A percentile compares a stretch with the other conserved stretches of the same genome.
These are phyloP conservation scores for Straminergon stramineum DNA, from an alignment of 225 moss, liverwort and hornwort species.

Conservation along the genomic window DNA sequence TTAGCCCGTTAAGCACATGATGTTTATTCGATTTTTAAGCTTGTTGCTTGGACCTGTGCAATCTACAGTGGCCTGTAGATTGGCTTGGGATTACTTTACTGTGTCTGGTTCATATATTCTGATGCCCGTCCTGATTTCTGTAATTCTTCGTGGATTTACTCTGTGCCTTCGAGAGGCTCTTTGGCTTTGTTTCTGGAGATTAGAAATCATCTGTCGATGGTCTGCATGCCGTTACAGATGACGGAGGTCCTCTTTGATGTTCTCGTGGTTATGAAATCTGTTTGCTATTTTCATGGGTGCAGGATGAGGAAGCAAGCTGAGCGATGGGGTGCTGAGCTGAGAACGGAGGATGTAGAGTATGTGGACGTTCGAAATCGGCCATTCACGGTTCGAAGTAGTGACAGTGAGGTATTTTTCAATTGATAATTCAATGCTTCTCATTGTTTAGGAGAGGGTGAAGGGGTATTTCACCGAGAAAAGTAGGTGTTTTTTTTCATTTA, in stretches of 20 bases:
- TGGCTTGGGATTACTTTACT: background rate
- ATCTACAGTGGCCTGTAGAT: background rate
- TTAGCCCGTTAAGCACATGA: background rate
- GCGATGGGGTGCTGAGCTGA: constrained; percentile 86
- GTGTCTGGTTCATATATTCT: background rate
- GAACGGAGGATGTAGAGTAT: constrained; percentile 87
- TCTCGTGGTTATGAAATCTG: background rate
- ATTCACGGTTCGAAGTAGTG: constrained; percentile 84
- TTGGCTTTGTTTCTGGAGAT: background rate
- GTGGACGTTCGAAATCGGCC: constrained; percentile 72
- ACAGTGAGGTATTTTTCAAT: constrained; percentile 58
- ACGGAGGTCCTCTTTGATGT: background rate
- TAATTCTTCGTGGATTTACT: background rate
- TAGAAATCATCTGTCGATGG: background rate
- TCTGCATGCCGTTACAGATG: background rate
- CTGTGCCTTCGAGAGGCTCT: background rate
- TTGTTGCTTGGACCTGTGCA: background rate
- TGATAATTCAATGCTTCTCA: background rate
- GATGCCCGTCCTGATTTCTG: background rate
- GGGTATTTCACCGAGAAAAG: background rate
- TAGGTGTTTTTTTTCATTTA: background rate
- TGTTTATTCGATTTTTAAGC: background rate
- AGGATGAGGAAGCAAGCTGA: constrained; percentile 97
- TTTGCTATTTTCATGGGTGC: background rate
- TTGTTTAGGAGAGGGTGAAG: background rate